Evolutionary conservation across 2,329 filamentous ascomycete genomes (phyloP).

Genomic region (Trichoderma sp.): DNA sequence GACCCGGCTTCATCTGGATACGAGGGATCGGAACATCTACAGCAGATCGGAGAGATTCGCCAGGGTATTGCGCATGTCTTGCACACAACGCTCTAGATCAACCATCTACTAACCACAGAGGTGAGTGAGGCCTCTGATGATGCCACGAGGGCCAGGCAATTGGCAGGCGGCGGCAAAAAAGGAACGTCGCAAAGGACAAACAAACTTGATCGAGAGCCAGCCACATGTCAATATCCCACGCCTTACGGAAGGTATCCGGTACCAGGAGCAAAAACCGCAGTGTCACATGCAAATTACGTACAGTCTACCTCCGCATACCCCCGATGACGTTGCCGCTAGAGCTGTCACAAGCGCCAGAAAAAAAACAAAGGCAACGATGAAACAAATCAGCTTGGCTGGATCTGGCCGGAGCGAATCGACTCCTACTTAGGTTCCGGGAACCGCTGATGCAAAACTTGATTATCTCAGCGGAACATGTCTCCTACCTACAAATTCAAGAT

Average conservation of each 20-base stretch:
- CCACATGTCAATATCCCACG: slow-evolving; percentile 15
- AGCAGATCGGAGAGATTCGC: neutral
- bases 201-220: neutral
- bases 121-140: neutral
- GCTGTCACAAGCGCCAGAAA: neutral
- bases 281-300: slow-evolving; percentile 20
- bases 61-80: neutral
- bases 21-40: too few relatives aligned
- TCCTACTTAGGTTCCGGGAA: neutral
- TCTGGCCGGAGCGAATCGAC: slow-evolving; percentile 2
- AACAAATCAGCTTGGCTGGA: neutral
- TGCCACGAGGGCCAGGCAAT: neutral
- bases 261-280: neutral
- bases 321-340: slow-evolving; percentile 21
- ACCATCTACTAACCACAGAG: neutral
- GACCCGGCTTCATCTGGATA: too few relatives aligned
- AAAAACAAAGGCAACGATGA: too few relatives aligned
- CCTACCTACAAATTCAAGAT: too few relatives aligned
- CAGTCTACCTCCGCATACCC: slow-evolving; percentile 6
- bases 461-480: neutral
- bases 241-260: slow-evolving; percentile 10
- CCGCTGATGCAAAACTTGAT: neutral
- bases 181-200: neutral
- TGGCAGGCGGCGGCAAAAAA: neutral
- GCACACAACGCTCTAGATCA: neutral